Evolutionary conservation across 495 filamentous ascomycete genomes (phyloP), one percentile per base, ranked within the genome.

Genomic region (Physcia stellaris): DNA sequence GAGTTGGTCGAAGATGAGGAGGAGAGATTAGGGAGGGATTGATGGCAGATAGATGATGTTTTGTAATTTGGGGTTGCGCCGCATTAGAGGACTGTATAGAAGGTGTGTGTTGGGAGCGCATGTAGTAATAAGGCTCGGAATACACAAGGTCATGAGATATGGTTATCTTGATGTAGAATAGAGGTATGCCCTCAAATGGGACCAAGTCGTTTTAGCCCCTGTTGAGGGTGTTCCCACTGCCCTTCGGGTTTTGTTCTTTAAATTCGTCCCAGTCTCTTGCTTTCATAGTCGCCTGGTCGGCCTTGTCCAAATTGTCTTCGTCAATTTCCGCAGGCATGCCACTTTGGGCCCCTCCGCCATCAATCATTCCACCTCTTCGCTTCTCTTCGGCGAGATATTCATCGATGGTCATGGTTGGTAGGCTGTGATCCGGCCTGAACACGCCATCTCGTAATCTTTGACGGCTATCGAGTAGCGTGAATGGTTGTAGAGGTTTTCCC

Each of bases 361-460:
- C 79, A 37, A 94, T 79, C 17, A 98, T 81, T n/a, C 84, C 84
- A 6, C 92, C 92, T 53, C 81, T 65, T 43, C 71, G 67, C 42
- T 77, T 67, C 57, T 98, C 90, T 61, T 98, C 90, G 32, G 88
- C 88, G 12, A 98, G 62, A 53, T 96, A 96, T 58, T 98, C 90
- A 46, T 98, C 92, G 42, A 98, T 96, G 0, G 75, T 83, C 90
- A 96, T 96, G 0, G 92, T 96, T 6, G 90, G 90, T 29, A 98
- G 61, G 57, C 81, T 94, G 55, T 98, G 90, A 6, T 87, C 82
- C 2, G 86, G 74, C 37, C 80, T 71, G 57, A 98, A 98, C 2
- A 96, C 88, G 3, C 87, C 85, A 32, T 78, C 62, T 38, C 77
- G 78, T 28, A 94, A 57, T 46, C 82, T 71, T 50, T 86, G 73